Percentiles rank a stretch among this genome's conserved stretches.
phyloP scores from a whole-genome alignment of 2,329 filamentous ascomycete species.

The Phaeosphaeriaceae sp. region DNA sequence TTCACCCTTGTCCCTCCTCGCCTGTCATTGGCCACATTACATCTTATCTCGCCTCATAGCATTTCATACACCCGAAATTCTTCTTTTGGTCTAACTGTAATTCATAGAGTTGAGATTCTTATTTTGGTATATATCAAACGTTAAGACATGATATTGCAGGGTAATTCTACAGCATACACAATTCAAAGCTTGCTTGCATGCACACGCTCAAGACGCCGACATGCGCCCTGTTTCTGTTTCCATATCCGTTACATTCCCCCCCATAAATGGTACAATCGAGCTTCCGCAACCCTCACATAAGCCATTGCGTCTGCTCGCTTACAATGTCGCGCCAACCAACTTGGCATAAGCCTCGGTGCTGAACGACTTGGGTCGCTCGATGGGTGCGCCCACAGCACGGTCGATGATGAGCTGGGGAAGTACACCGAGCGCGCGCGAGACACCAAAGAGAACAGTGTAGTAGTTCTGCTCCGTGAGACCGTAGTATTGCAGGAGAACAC shows the following conservation, averaged over 20 bases:
- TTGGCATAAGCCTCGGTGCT: constrained; percentile 96
- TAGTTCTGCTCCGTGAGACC: constrained; percentile 98
- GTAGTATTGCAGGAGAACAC: constrained; percentile 99
- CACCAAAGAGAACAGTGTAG: constrained; percentile 99
- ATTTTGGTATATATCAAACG: constrained; percentile 17
- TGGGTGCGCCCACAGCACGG: constrained; percentile 93
- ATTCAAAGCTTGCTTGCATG: constrained; percentile 28
- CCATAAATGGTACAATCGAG: constrained; percentile 41
- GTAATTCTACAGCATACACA: constrained; percentile 37
- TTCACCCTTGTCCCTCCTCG: constrained; percentile 4
- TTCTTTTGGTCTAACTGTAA: too few relatives aligned
- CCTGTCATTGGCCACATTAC: not conserved
- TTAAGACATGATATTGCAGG: constrained; percentile 35
- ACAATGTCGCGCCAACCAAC: constrained; percentile 88
- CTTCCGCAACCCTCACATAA: too few relatives aligned
- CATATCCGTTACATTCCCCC: constrained; percentile 41
- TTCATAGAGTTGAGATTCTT: constrained; percentile 5
- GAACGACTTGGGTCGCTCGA: constrained; percentile 99
- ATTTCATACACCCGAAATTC: too few relatives aligned
- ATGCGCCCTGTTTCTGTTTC: too few relatives aligned
- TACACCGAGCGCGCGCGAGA: constrained; percentile 96
- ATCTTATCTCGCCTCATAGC: too few relatives aligned
- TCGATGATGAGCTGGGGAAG: constrained; percentile 99
- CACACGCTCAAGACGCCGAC: too few relatives aligned
- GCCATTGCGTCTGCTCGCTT: too few relatives aligned